These are phyloP conservation scores for Aspergillus sp. DNA, from an alignment of 2,329 filamentous ascomycete species.

Conservation along the genomic window DNA sequence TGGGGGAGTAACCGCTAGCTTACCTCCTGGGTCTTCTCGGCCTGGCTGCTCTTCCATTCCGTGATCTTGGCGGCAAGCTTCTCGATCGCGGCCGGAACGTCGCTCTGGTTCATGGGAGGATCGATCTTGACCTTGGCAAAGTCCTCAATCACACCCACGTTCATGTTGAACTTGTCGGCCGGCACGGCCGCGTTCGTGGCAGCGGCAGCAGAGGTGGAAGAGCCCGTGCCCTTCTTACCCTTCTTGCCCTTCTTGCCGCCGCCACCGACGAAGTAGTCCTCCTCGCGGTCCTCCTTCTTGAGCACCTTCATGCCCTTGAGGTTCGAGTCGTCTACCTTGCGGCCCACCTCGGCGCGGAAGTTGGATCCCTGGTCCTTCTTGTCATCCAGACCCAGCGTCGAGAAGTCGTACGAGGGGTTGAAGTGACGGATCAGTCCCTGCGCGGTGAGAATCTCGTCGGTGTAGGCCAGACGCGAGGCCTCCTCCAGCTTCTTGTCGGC, in stretches of 20 bases:
- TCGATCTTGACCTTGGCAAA: constrained; percentile 81
- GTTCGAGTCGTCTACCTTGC: constrained; percentile 79
- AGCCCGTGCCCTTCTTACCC: constrained; percentile 65
- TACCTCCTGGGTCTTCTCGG: constrained; percentile 85
- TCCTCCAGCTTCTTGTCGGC: constrained; percentile 56
- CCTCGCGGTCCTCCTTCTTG: constrained; percentile 84
- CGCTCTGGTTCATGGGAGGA: constrained; percentile 80
- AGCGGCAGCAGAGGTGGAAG: constrained; percentile 23
- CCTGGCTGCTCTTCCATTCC: constrained; percentile 89
- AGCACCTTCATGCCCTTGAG: constrained; percentile 82
- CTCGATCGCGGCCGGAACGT: constrained; percentile 76
- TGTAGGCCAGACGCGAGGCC: constrained; percentile 72
- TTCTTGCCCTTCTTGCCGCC: constrained; percentile 86
- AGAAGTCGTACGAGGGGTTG: constrained; percentile 74
- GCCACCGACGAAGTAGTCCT: constrained; percentile 74
- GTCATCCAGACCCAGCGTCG: constrained; percentile 55
- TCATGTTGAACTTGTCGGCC: constrained; percentile 76
- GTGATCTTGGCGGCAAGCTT: constrained; percentile 91
- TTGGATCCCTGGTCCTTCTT: constrained; percentile 58
- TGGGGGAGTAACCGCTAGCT: constrained; percentile 37
- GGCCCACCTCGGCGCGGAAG: constrained; percentile 74
- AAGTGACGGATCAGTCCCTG: constrained; percentile 89
- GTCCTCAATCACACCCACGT: constrained; percentile 88
- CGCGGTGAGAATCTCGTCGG: constrained; percentile 87
- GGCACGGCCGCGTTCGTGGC: constrained; percentile 49